Percentiles rank a stretch among this genome's conserved stretches.
These are phyloP conservation scores for Solioccasus polychromus DNA, from an alignment of 768 basidiomycete genomes.

Conservation along the genomic window DNA sequence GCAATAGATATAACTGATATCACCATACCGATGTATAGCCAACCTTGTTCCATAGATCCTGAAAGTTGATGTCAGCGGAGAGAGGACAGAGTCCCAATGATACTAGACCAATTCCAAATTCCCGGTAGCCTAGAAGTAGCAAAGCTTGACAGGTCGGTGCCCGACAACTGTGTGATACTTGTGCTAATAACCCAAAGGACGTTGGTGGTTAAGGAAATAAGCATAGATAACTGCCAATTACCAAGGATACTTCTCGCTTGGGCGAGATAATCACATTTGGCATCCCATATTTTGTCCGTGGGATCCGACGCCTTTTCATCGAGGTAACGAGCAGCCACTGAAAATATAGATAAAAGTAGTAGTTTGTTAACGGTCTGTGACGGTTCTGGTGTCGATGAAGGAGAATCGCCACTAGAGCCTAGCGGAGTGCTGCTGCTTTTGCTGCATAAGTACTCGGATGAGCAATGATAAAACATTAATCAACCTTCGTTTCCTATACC, in stretches of 20 bases:
- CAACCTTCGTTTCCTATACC: constrained; percentile 27
- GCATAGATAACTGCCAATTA: constrained; percentile 29
- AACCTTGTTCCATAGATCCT: constrained; percentile 77
- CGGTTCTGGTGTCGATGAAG: constrained; percentile 37
- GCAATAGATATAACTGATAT: not conserved
- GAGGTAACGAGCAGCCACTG: constrained; percentile 74
- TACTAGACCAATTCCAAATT: constrained; percentile 74
- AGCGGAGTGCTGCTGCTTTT: no score
- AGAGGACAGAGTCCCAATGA: not conserved
- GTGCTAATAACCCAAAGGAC: constrained; percentile 38
- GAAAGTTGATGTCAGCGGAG: constrained; percentile 12
- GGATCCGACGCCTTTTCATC: constrained; percentile 44
- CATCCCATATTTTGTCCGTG: constrained; percentile 66
- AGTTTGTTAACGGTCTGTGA: constrained; percentile 66
- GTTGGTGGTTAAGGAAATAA: not conserved
- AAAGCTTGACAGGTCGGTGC: constrained; percentile 80
- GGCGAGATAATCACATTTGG: constrained; percentile 60
- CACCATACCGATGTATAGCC: constrained; percentile 70
- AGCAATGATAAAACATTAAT: constrained; percentile 11
- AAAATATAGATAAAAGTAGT: constrained; percentile 76
- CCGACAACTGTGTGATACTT: constrained; percentile 63
- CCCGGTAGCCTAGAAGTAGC: constrained; percentile 75
- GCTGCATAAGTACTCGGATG: no score
- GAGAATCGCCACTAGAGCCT: constrained; percentile 8
- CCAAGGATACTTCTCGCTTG: constrained; percentile 64